These are phyloP conservation scores for Boletus edulis DNA, from an alignment of 768 basidiomycete species.

Conservation along the genomic window DNA sequence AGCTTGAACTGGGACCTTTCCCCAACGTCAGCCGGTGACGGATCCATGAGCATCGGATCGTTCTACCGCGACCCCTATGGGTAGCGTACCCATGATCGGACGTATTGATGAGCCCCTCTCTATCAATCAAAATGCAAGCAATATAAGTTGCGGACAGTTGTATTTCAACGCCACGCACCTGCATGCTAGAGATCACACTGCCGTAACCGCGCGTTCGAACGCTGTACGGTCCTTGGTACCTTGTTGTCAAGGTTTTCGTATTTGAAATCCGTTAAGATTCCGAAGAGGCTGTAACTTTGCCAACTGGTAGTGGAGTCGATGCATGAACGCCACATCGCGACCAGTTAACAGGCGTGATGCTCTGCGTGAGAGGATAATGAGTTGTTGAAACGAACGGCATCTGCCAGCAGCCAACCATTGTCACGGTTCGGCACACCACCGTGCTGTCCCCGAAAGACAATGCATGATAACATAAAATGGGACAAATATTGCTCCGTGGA, in stretches of 20 bases:
- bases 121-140: background rate
- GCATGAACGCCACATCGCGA: conserved; percentile 1
- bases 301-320: background rate
- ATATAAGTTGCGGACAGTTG: background rate
- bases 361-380: background rate
- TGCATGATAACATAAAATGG: background rate
- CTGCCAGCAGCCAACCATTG: background rate
- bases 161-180: background rate
- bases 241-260: background rate
- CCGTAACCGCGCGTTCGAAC: background rate
- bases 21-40: background rate
- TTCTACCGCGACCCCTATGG: background rate
- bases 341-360: background rate
- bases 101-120: background rate
- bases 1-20: background rate
- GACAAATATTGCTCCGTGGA: background rate
- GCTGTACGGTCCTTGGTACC: background rate
- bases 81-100: background rate
- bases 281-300: background rate
- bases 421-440: background rate
- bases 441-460: background rate
- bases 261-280: conserved; percentile 14
- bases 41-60: background rate
- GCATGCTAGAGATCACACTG: background rate
- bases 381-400: background rate